Evolutionary conservation across 116 monocot genomes (phyloP), one percentile per base, ranked within the genome.

Genomic region (Cymodocea nodosa): DNA sequence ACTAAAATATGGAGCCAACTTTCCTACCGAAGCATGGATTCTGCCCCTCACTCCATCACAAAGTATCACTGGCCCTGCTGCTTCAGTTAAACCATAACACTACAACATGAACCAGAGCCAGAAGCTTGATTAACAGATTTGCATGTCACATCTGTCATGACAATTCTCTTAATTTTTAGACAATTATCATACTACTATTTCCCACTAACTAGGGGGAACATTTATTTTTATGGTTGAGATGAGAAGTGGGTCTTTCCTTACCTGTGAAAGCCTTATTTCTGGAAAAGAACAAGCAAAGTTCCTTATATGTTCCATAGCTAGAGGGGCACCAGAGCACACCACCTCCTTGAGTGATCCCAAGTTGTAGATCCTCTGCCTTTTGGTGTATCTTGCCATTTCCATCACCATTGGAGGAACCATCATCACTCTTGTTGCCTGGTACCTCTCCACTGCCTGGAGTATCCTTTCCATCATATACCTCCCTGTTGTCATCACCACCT

Each of bases 31-130:
- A 50, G n/a, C 22, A 52, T 80, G 77, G 44, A 70, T 56, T 60
- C 51, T 69, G 8, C 82, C 74, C 55, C 66, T 66, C 12, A 84
- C 50, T 22, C 82, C 84, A 52, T 87, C 87, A 59, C 87, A 84
- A 0, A 92, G 56, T 25, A 77, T 83, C 15, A 85, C 53, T 0
- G 81, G 79, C 37, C 83, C 88, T 19, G 74, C 75, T 6, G 82
- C 76, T 58, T 93, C 93, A 2, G 93, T 93, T 59, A 93, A 56
- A 11, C 93, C 88, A 51, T 93, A 93, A 50, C 90, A 86, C 90
- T 90, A 77, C 72, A 78, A 25, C n/a, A 62, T 15, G 50, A 8
- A 16, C 44, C 19, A 65, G 3, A 6, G 10, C 11, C 6, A 65
- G 9, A 44, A 44, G 44, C 5, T 44, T 44, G 44, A 44, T 44